Evolutionary conservation across 2,329 filamentous ascomycete genomes (phyloP).

Genomic region (Trichophyton simii): DNA sequence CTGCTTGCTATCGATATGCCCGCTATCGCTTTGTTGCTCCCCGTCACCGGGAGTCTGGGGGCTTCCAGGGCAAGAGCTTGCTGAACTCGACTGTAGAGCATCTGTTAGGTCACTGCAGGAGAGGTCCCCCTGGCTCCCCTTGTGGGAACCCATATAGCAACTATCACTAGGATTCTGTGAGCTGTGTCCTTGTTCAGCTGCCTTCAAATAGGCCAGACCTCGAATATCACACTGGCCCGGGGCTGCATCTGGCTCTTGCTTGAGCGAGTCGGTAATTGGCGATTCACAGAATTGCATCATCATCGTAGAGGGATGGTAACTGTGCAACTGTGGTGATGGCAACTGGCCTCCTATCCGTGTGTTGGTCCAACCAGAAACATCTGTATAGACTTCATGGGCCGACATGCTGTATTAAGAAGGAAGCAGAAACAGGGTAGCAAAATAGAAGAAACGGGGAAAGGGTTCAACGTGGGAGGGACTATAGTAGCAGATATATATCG

Average conservation of each 20-base stretch:
- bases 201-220: conserved; percentile 2
- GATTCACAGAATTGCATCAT: conserved; percentile 1
- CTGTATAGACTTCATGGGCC: not conserved
- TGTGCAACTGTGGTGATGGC: not conserved
- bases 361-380: not conserved
- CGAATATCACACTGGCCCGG: conserved; percentile 1
- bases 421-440: not conserved
- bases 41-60: conserved; percentile 9
- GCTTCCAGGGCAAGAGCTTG: not conserved
- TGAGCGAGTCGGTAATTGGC: not conserved
- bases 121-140: conserved; percentile 1
- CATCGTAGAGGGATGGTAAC: not conserved
- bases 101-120: conserved; percentile 1
- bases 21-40: conserved; percentile 6
- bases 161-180: not conserved
- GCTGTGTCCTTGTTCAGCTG: not conserved
- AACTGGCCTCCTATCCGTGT: not conserved
- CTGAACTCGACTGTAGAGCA: conserved; percentile 2
- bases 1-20: conserved; percentile 11
- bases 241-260: not conserved
- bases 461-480: not conserved
- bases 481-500: not conserved
- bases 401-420: not conserved
- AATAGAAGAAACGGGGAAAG: not conserved
- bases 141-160: not conserved